These are phyloP conservation scores for Silene noctiflora DNA, from an alignment of 179 eudicot species.

Conservation along the genomic window DNA sequence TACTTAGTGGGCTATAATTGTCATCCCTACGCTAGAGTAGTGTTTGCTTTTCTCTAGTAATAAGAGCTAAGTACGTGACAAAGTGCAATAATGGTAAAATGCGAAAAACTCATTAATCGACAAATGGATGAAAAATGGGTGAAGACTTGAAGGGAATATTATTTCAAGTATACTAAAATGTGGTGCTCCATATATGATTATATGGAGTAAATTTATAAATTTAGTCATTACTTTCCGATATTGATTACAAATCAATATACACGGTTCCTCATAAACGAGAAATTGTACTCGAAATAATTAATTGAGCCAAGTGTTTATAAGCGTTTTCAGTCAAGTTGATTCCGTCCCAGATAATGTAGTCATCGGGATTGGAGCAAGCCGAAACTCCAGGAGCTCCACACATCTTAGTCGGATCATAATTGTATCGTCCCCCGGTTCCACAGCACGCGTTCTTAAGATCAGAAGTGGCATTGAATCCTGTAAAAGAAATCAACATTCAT, in stretches of 20 bases:
- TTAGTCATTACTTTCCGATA: too few relatives aligned
- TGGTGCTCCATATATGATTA: too few relatives aligned
- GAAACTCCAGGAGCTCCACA: slow-evolving; percentile 29
- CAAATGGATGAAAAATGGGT: too few relatives aligned
- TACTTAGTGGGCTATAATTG: too few relatives aligned
- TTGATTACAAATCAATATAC: not conserved
- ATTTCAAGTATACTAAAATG: too few relatives aligned
- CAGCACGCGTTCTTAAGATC: slow-evolving; percentile 18
- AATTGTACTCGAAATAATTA: slow-evolving; percentile 15
- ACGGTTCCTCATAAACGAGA: not conserved
- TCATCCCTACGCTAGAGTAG: too few relatives aligned
- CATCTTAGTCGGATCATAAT: slow-evolving; percentile 17
- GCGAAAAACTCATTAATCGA: too few relatives aligned
- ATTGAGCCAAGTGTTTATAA: slow-evolving; percentile 23
- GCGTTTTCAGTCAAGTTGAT: slow-evolving; percentile 28
- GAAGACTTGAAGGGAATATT: too few relatives aligned
- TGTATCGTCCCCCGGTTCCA: slow-evolving; percentile 20
- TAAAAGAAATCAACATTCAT: not conserved
- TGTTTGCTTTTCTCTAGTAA: too few relatives aligned
- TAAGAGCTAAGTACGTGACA: too few relatives aligned
- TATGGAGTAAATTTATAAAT: too few relatives aligned
- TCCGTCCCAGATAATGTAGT: slow-evolving; percentile 29
- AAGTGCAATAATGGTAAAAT: too few relatives aligned
- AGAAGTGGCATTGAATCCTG: slow-evolving; percentile 29
- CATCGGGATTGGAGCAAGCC: slow-evolving; percentile 27